Base-by-base conservation (phyloP, 2,329 filamentous ascomycete species). In the Neospermospora avenae region DNA sequence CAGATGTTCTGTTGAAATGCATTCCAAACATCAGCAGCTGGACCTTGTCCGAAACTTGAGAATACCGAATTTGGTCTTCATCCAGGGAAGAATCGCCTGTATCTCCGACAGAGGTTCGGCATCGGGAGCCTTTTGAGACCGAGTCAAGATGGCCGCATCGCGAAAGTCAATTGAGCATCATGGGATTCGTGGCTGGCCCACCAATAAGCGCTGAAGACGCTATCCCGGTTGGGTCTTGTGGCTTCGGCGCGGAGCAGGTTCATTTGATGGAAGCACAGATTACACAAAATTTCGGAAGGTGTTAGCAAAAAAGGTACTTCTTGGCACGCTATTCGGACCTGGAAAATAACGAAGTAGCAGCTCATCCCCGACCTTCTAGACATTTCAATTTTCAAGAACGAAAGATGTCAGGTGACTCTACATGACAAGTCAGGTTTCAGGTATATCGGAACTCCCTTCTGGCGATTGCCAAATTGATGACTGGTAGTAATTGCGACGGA, bases 1-100 rank as follows among this genome's bases (percentile, higher is more conserved):
- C 62, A 63, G 57, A 57, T 61, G 48, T 59, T 46, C 56, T 31
- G 53, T 55, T 59, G 52, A 49, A 55, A 59, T 56, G 37, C 58
- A 49, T 37, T 41, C 42, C 51, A 28, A 57, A 42, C 24, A 28
- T 37, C 20, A 63, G 60, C 61, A 63, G 42, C 57, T 55, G 61
- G 37, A 54, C 51, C 20, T n/a, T 3, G 34, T 31, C 45, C 24
- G 34, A n/a, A 14, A 49, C 14, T 31, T 31, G 28, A 11, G 25
- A 34, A 49, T 18, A 16, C 14, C 44, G 25, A 45, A 45, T 45
- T 45, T 20, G 42, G 22, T 41, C 49, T 53, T 51, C 31, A 11
- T 10, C 11, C 10, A 25, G 18, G 16, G 20, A 54, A 42, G 51
- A 41, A 39, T 54, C 14, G 24, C 35, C 51, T 42, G 37, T 25